Conservation (phyloP, 2,329 filamentous ascomycete genomes). For the Metarhizium guizhouense region DNA sequence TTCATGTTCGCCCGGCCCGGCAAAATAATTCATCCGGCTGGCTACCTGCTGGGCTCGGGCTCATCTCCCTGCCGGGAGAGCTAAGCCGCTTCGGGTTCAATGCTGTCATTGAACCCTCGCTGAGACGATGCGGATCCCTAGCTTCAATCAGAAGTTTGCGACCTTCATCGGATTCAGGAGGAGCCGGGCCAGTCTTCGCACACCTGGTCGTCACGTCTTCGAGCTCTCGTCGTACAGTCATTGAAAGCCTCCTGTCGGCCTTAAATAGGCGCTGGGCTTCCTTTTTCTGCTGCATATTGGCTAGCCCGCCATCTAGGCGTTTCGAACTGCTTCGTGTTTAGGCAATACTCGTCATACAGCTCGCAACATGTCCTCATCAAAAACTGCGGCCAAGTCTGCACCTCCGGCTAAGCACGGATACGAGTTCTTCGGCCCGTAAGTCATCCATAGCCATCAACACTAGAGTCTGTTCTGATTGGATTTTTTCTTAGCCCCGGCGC, state of each 20-base stretch:
- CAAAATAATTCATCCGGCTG: conserved; percentile 12
- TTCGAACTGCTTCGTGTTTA: not conserved
- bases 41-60: not conserved
- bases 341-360: not conserved
- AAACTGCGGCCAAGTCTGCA: conserved; percentile 12
- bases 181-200: not conserved
- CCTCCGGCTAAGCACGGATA: conserved; percentile 32
- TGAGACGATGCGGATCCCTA: conserved; percentile 9
- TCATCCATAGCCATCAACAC: conserved; percentile 2
- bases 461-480: not conserved
- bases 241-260: not conserved
- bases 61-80: not conserved
- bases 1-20: not conserved
- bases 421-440: conserved; percentile 45
- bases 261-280: not conserved
- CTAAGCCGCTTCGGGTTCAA: not conserved
- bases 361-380: conserved; percentile 23
- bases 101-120: not conserved
- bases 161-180: conserved; percentile 1
- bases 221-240: not conserved
- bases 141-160: not conserved
- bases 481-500: conserved; percentile 55
- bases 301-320: not conserved
- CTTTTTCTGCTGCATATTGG: not conserved
- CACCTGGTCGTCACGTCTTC: not conserved